These are phyloP conservation scores for Tolypocladium capitatum DNA, from an alignment of 2,329 filamentous ascomycete genomes.

Conservation along the genomic window DNA sequence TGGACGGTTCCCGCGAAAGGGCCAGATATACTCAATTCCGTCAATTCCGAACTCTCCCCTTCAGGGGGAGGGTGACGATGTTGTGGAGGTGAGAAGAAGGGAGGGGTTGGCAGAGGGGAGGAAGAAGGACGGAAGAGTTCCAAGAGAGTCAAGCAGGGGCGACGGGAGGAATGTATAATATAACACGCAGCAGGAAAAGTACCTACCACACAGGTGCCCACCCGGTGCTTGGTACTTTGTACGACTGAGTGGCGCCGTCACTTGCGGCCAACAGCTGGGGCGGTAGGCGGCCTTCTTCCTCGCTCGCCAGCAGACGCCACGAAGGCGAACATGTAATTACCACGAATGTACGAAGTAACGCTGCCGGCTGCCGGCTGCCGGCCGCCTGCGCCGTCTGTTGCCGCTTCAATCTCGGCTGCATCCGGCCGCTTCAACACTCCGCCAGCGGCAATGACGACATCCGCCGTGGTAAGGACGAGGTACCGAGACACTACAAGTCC, in stretches of 20 bases:
- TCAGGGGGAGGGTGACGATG: not conserved
- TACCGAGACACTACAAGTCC: not conserved
- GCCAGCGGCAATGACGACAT: not conserved
- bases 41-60: not conserved
- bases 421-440: not conserved
- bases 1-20: not conserved
- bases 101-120: not conserved
- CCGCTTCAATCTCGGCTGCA: not conserved
- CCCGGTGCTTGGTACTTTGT: too few relatives aligned
- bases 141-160: not conserved
- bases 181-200: too few relatives aligned
- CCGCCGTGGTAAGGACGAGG: not conserved
- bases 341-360: too few relatives aligned
- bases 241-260: too few relatives aligned
- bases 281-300: too few relatives aligned
- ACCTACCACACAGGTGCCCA: too few relatives aligned
- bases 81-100: not conserved
- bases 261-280: too few relatives aligned
- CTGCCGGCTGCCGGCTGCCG: too few relatives aligned
- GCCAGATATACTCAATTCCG: not conserved
- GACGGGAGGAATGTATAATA: not conserved
- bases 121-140: not conserved
- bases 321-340: too few relatives aligned
- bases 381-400: too few relatives aligned
- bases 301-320: too few relatives aligned